These are phyloP conservation scores for Leccinum sublutescens DNA, from an alignment of 768 basidiomycete genomes.

Conservation along the genomic window DNA sequence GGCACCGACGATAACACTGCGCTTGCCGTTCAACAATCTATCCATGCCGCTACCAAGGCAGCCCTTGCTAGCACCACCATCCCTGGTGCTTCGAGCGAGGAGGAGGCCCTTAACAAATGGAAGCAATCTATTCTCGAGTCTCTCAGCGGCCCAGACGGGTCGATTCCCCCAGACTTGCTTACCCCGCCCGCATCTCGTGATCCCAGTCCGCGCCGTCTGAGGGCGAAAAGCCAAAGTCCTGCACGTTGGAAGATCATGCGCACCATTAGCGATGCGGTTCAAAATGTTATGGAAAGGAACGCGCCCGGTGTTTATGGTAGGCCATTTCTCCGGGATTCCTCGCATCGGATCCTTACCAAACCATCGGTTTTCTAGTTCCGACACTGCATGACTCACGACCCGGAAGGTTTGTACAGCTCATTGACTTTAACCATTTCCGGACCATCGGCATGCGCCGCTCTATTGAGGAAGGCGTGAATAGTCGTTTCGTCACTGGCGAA, in stretches of 20 bases:
- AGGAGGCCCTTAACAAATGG: slow-evolving; percentile 46
- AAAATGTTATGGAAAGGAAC: slow-evolving; percentile 60
- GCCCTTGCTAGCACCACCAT: slow-evolving; percentile 48
- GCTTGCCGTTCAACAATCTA: slow-evolving; percentile 61
- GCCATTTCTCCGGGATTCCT: slow-evolving; percentile 10
- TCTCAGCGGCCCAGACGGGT: slow-evolving; percentile 60
- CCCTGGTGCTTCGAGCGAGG: slow-evolving; percentile 37
- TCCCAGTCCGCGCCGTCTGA: slow-evolving; percentile 73
- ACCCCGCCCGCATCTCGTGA: slow-evolving; percentile 81
- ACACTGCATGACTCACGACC: slow-evolving; percentile 68
- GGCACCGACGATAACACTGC: slow-evolving; percentile 52
- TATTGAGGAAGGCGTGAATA: slow-evolving; percentile 83
- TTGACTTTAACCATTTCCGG: slow-evolving; percentile 96
- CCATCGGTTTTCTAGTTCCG: slow-evolving; percentile 47
- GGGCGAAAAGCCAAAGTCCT: slow-evolving; percentile 77
- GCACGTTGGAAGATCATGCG: slow-evolving; percentile 82
- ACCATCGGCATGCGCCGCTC: slow-evolving; percentile 95
- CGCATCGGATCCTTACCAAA: slow-evolving; percentile 2
- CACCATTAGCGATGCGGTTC: slow-evolving; percentile 76
- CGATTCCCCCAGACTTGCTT: slow-evolving; percentile 72
- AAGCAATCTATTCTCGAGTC: slow-evolving; percentile 61
- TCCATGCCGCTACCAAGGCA: slow-evolving; percentile 64
- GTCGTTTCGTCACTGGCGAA: slow-evolving; percentile 91
- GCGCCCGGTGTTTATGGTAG: slow-evolving; percentile 75
- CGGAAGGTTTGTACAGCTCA: slow-evolving; percentile 77